These are phyloP conservation scores for Acanthamoeba sp. DNA, from an alignment of 208 protist species.

Conservation along the genomic window DNA sequence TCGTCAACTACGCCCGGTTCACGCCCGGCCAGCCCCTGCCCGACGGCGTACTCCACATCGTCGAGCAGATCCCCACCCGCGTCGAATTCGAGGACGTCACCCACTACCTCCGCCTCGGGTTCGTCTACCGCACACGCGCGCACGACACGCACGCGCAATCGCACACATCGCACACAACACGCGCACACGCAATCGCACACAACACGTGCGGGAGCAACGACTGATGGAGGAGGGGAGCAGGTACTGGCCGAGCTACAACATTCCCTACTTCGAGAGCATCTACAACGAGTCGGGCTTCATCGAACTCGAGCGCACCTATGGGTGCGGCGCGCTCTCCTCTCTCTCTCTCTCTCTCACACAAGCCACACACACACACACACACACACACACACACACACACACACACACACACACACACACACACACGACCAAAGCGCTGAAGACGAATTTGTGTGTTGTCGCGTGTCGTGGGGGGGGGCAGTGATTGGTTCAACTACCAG, in stretches of 20 bases:
- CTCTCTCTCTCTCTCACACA: too few species aligned
- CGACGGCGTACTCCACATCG: constrained; percentile 86
- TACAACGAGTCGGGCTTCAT: constrained; percentile 87
- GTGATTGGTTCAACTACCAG: constrained; percentile 86
- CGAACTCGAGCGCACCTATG: constrained; percentile 65
- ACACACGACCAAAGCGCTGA: not conserved
- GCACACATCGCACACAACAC: not conserved
- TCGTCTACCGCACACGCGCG: not conserved
- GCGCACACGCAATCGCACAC: not conserved
- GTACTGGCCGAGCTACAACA: constrained; percentile 93
- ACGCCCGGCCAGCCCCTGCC: constrained; percentile 76
- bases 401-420: too few species aligned
- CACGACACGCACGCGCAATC: not conserved
- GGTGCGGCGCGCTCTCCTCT: too few species aligned
- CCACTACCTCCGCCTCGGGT: constrained; percentile 34
- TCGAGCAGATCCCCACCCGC: constrained; percentile 91
- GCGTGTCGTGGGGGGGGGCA: not conserved
- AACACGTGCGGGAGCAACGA: not conserved
- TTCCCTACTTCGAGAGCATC: constrained; percentile 90
- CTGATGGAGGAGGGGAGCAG: constrained; percentile 76
- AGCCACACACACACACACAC: too few species aligned
- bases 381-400: too few species aligned
- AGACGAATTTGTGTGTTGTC: too few species aligned
- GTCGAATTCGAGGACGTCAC: constrained; percentile 89
- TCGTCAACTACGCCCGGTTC: constrained; percentile 91